These are phyloP conservation scores for Diophrys sp. DNA, from an alignment of 73 alveolate species.

Conservation along the genomic window DNA sequence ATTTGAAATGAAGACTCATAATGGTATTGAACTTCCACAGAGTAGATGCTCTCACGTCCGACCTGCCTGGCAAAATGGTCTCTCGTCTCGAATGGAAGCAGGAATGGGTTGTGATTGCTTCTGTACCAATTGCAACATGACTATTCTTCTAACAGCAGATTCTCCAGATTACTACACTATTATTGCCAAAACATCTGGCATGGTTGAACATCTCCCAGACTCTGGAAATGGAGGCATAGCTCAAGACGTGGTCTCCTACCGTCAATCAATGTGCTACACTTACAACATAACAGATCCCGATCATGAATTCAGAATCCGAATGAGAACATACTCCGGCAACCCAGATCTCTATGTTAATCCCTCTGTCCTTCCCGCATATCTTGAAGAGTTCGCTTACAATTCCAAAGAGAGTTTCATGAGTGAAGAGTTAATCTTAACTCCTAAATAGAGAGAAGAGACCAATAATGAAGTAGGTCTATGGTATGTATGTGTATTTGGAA, in stretches of 20 bases:
- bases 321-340: conserved; percentile 30
- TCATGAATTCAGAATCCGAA: conserved; percentile 18
- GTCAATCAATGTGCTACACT: conserved; percentile 4
- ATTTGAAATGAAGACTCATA: conserved; percentile 1
- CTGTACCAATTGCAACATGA: conserved; percentile 57
- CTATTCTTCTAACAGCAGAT: conserved; percentile 34
- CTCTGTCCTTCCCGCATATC: not conserved
- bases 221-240: not conserved
- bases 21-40: conserved; percentile 23
- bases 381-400: conserved; percentile 9
- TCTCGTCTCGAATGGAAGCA: conserved; percentile 7
- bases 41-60: not conserved
- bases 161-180: conserved; percentile 6
- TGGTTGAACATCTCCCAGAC: conserved; percentile 2
- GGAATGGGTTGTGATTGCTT: conserved; percentile 44
- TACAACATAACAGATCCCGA: conserved; percentile 8
- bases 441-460: conserved; percentile 19
- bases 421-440: conserved; percentile 39
- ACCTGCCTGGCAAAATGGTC: not conserved
- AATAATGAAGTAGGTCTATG: conserved; percentile 9
- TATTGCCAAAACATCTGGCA: conserved; percentile 10
- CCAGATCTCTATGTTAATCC: conserved; percentile 38
- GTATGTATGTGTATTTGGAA: conserved; percentile 14
- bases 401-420: conserved; percentile 27
- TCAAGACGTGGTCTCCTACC: conserved; percentile 7